Conservation (phyloP, 2,329 filamentous ascomycete genomes). For the Apiospora malaysiana region DNA sequence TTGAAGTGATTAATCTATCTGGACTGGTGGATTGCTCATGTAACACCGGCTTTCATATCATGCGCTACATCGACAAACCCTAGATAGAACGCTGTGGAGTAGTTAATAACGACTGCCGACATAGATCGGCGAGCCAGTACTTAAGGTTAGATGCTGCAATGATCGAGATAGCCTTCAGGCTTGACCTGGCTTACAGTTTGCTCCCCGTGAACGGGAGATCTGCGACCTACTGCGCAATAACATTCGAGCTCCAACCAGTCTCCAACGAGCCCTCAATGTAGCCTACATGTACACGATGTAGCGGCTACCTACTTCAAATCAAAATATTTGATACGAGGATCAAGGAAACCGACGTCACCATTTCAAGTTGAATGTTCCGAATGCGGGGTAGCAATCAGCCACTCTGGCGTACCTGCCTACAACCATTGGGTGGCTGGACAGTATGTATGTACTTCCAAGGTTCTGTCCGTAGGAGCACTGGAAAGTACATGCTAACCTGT, state of each 20-base stretch:
- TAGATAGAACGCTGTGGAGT: neutral
- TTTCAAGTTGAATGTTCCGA: neutral
- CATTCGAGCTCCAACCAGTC: slow-evolving; percentile 2
- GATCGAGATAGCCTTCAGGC: neutral
- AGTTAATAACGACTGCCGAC: neutral
- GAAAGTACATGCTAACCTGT: neutral
- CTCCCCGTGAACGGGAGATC: neutral
- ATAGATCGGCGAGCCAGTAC: neutral
- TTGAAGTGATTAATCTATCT: too few species aligned
- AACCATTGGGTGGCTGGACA: neutral
- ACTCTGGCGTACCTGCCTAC: neutral
- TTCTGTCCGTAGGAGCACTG: too few species aligned
- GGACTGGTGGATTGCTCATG: too few species aligned
- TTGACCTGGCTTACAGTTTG: neutral
- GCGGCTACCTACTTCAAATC: neutral
- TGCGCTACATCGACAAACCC: neutral
- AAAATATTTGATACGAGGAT: slow-evolving; percentile 1
- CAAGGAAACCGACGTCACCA: too few species aligned
- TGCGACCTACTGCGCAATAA: neutral
- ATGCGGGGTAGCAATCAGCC: neutral
- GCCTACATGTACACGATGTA: neutral
- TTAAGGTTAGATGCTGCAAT: neutral
- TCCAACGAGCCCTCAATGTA: neutral
- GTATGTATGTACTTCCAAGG: neutral
- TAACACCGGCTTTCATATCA: neutral